Percentiles rank a stretch among this genome's conserved stretches.
Evolutionary conservation across 1,139 yeast species (phyloP).

Genomic region (Ogataea hybrid): DNA sequence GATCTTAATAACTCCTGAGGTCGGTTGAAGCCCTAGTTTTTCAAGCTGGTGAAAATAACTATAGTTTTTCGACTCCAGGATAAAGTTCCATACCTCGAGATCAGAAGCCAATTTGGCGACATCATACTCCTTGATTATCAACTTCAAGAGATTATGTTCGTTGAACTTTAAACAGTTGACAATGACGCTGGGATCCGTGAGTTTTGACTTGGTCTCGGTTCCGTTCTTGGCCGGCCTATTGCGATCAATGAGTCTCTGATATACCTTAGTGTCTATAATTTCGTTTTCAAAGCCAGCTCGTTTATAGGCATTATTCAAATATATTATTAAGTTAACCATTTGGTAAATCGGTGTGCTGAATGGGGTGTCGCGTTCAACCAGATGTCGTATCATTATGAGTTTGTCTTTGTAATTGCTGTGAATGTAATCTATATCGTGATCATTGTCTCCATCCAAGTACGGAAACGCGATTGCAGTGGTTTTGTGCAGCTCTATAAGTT

Average conservation of each 20-base stretch:
- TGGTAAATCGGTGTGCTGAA: constrained; percentile 9
- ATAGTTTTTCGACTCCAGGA: constrained; percentile 16
- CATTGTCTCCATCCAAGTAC: constrained; percentile 12
- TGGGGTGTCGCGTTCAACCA: constrained; percentile 5
- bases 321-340: constrained; percentile 9
- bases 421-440: constrained; percentile 13
- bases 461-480: constrained; percentile 12
- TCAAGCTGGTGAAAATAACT: constrained; percentile 10
- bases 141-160: constrained; percentile 5
- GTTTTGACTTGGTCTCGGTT: not conserved
- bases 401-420: constrained; percentile 14
- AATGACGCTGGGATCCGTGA: constrained; percentile 9
- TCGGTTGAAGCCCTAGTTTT: constrained; percentile 15
- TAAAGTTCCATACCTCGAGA: constrained; percentile 18
- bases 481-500: constrained; percentile 1
- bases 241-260: constrained; percentile 4
- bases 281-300: not conserved
- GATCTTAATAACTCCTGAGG: constrained; percentile 9
- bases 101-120: constrained; percentile 9
- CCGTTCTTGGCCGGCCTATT: constrained; percentile 2
- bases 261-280: constrained; percentile 6
- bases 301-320: constrained; percentile 7
- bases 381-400: constrained; percentile 9
- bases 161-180: constrained; percentile 11
- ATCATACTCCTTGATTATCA: constrained; percentile 7